phyloP scores from a whole-genome alignment of 208 protist species.

The Wallacemonas rigidus region DNA sequence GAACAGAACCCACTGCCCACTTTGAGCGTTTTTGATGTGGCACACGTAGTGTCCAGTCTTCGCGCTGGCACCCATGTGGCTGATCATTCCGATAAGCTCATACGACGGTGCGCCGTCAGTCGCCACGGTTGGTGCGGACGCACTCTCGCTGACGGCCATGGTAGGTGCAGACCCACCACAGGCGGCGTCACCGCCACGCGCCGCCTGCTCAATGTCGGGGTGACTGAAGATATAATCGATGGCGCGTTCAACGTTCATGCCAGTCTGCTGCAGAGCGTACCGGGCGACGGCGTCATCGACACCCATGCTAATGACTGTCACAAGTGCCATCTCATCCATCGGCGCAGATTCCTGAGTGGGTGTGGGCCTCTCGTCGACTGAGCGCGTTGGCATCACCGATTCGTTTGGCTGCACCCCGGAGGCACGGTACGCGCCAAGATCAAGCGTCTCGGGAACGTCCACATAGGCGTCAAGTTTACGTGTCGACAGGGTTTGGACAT shows the following conservation, averaged over 20 bases:
- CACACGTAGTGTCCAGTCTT: constrained; percentile 92
- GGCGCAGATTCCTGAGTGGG: constrained; percentile 6
- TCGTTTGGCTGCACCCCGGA: constrained; percentile 61
- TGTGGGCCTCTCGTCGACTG: neutral
- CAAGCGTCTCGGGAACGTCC: constrained; percentile 69
- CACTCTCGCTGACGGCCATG: neutral
- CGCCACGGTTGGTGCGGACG: constrained; percentile 8
- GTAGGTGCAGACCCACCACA: neutral
- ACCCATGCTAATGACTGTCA: constrained; percentile 88
- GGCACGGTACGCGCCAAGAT: constrained; percentile 58
- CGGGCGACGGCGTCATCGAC: constrained; percentile 68
- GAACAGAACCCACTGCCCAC: constrained; percentile 91
- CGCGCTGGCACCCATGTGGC: constrained; percentile 90
- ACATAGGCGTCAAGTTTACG: constrained; percentile 92
- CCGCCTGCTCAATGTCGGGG: constrained; percentile 70
- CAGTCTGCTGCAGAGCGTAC: constrained; percentile 86
- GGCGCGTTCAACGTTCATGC: constrained; percentile 93
- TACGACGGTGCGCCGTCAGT: constrained; percentile 72
- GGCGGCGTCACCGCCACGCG: constrained; percentile 13
- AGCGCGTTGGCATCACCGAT: constrained; percentile 55
- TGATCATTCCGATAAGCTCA: constrained; percentile 86
- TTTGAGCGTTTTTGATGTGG: constrained; percentile 78
- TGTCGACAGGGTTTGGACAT: constrained; percentile 54
- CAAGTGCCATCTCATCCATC: constrained; percentile 79
- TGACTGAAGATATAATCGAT: constrained; percentile 97